These are phyloP conservation scores for Blastobotrys proliferans DNA, from an alignment of 1,139 yeast species.

Conservation along the genomic window DNA sequence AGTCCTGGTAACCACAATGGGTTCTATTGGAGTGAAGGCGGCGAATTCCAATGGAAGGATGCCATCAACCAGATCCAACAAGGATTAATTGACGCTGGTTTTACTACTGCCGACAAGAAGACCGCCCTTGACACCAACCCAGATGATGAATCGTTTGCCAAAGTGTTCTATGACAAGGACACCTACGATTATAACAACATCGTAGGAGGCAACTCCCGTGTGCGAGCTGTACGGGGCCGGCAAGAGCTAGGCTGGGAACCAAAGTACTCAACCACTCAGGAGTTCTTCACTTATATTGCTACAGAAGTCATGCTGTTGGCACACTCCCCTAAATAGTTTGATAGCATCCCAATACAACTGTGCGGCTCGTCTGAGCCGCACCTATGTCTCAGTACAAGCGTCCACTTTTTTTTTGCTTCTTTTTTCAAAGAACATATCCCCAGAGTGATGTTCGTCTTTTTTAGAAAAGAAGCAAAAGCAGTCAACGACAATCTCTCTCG, in stretches of 20 bases:
- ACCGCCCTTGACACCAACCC: slow-evolving; percentile 16
- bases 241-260: slow-evolving; percentile 23
- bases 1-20: slow-evolving; percentile 37
- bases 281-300: slow-evolving; percentile 15
- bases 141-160: slow-evolving; percentile 10
- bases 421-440: too few species aligned
- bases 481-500: too few species aligned
- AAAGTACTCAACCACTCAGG: slow-evolving; percentile 17
- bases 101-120: slow-evolving; percentile 12
- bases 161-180: slow-evolving; percentile 13
- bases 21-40: slow-evolving; percentile 39
- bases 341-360: not conserved
- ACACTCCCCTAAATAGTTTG: not conserved
- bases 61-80: slow-evolving; percentile 31
- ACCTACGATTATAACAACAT: slow-evolving; percentile 11
- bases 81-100: slow-evolving; percentile 21
- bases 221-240: slow-evolving; percentile 19
- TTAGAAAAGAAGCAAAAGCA: too few species aligned
- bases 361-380: too few species aligned
- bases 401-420: too few species aligned
- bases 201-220: slow-evolving; percentile 23
- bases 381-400: too few species aligned
- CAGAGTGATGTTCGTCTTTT: too few species aligned
- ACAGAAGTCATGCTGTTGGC: slow-evolving; percentile 9
- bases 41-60: slow-evolving; percentile 37